A percentile compares a stretch with the other conserved stretches of the same genome.
Conservation (phyloP, 441 rosid genomes). For the Euphorbia schlechtendalii region DNA sequence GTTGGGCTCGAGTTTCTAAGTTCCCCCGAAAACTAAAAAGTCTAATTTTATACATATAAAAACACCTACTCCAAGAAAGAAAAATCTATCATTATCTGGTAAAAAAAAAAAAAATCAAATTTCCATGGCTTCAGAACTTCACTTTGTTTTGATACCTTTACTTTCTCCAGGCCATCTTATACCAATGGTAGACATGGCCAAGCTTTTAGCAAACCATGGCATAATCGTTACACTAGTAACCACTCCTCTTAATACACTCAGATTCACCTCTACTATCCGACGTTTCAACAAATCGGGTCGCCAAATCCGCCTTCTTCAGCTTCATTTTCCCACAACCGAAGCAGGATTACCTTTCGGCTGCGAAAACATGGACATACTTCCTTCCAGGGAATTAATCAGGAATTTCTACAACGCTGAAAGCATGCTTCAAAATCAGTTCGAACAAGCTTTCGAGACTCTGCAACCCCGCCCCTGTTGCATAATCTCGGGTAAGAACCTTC, state of each 20-base stretch:
- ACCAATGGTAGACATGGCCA: slow-evolving; percentile 39
- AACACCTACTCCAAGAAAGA: background rate
- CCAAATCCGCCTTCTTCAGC: slow-evolving; percentile 20
- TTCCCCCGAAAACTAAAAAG: too few relatives aligned
- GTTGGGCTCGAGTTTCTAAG: too few relatives aligned
- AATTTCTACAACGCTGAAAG: slow-evolving; percentile 23
- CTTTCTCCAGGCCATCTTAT: slow-evolving; percentile 39
- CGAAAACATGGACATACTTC: slow-evolving; percentile 32
- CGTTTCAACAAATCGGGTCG: slow-evolving; percentile 23
- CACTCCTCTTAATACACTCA: slow-evolving; percentile 28
- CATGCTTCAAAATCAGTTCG: slow-evolving; percentile 26
- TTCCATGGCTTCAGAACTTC: slow-evolving; percentile 29
- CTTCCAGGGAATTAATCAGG: slow-evolving; percentile 22
- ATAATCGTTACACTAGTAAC: slow-evolving; percentile 25
- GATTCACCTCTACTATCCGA: slow-evolving; percentile 15
- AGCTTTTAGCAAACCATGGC: slow-evolving; percentile 30
- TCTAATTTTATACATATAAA: too few relatives aligned
- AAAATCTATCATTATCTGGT: background rate
- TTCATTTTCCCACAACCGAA: slow-evolving; percentile 22
- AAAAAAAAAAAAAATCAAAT: background rate
- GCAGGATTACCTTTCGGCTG: slow-evolving; percentile 29
- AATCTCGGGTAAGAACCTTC: slow-evolving; percentile 33
- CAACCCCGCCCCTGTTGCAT: slow-evolving; percentile 35
- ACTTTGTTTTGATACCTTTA: slow-evolving; percentile 36
- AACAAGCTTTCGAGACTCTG: slow-evolving; percentile 17